Conservation (phyloP, 345 rosid species). For the Streptanthus diversifolius region DNA sequence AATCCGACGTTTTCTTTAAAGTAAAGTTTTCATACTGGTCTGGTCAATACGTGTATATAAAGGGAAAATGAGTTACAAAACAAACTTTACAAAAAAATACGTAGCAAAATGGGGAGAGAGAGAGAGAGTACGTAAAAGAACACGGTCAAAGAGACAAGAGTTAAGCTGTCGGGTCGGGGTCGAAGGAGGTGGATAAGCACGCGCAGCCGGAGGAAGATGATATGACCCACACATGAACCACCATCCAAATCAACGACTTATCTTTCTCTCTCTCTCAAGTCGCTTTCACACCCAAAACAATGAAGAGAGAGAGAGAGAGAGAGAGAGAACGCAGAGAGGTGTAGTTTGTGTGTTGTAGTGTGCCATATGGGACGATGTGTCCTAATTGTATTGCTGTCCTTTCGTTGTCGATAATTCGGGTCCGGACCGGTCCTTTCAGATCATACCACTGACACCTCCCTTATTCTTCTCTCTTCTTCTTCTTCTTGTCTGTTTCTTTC, state of each 20-base stretch:
- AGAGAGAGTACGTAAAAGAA: not conserved
- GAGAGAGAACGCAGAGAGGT: not conserved
- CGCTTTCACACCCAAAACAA: conserved; percentile 31
- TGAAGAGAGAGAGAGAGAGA: not conserved
- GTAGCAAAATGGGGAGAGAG: not conserved
- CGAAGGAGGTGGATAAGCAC: conserved; percentile 32
- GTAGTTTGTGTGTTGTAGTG: conserved; percentile 20
- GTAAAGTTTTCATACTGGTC: conserved; percentile 18
- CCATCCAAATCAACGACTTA: conserved; percentile 23
- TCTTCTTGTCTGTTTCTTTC: conserved; percentile 21
- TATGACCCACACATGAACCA: conserved; percentile 28
- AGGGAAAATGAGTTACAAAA: not conserved
- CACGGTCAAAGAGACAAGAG: conserved; percentile 34
- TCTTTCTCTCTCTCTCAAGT: conserved; percentile 28
- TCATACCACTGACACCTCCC: conserved; percentile 27
- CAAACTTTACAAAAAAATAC: not conserved
- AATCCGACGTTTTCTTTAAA: not conserved
- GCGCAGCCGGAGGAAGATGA: conserved; percentile 28
- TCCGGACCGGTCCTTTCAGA: conserved; percentile 32
- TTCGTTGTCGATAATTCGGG: conserved; percentile 32
- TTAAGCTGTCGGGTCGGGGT: conserved; percentile 29
- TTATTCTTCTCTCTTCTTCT: conserved; percentile 21
- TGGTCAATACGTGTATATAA: conserved; percentile 8
- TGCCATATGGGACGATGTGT: conserved; percentile 30
- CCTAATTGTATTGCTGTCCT: conserved; percentile 28